Evolutionary conservation across 2,329 filamentous ascomycete species (phyloP).

Genomic region (Trichoderma endophyticum): DNA sequence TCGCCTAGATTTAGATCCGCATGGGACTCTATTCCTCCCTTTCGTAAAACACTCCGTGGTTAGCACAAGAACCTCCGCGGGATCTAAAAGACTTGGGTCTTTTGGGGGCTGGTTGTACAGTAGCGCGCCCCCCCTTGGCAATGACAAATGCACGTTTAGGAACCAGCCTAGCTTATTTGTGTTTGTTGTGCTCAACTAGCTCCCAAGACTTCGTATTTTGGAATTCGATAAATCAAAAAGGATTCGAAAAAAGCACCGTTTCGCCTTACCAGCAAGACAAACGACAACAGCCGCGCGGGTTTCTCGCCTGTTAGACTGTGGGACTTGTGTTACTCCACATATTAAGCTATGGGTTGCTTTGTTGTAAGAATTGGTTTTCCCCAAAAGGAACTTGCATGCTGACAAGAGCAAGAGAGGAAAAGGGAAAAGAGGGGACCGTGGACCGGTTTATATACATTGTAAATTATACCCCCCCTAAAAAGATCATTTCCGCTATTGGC

Average conservation of each 20-base stretch:
- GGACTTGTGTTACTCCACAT: not conserved
- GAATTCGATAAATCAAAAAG: not conserved
- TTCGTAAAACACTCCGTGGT: constrained; percentile 1
- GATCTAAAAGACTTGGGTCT: not conserved
- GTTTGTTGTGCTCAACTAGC: not conserved
- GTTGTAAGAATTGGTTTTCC: not conserved
- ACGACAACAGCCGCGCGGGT: not conserved
- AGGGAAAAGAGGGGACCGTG: not conserved
- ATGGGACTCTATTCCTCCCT: not conserved
- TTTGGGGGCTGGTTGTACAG: not conserved
- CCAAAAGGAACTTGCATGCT: not conserved
- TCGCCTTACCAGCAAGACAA: not conserved
- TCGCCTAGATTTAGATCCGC: not conserved
- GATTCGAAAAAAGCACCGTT: not conserved
- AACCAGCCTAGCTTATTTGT: not conserved
- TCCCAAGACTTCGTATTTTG: not conserved
- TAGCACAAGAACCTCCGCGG: not conserved
- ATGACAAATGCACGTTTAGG: constrained; percentile 2
- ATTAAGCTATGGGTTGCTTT: not conserved
- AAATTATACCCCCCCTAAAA: not conserved
- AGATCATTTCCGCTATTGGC: not conserved
- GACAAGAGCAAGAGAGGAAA: not conserved
- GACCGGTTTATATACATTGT: not conserved
- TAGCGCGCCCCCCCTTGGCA: not conserved
- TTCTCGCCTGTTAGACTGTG: not conserved